phyloP scores from a whole-genome alignment of 257 asterid species.

The Rhazya stricta region DNA sequence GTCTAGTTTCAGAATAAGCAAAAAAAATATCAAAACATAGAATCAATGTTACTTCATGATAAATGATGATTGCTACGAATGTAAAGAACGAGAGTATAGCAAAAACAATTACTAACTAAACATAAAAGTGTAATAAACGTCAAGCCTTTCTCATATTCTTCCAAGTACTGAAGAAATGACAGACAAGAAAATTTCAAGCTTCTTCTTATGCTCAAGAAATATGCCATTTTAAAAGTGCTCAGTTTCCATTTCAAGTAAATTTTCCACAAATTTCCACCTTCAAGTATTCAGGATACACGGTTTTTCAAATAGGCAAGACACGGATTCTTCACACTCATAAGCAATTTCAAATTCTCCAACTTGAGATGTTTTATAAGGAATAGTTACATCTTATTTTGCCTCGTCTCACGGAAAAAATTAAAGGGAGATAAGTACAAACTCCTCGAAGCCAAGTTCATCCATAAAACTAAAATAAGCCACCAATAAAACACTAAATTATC shows the following conservation, averaged over 20 bases:
- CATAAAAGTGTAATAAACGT: neutral
- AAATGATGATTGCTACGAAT: neutral
- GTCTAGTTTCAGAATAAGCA: slow-evolving; percentile 57
- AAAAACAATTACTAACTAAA: neutral
- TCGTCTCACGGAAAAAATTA: neutral
- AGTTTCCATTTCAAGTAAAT: neutral
- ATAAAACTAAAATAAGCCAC: neutral
- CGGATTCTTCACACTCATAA: neutral
- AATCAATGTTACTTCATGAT: neutral
- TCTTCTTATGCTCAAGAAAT: neutral
- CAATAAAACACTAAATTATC: neutral
- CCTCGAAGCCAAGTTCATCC: neutral
- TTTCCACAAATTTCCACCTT: neutral
- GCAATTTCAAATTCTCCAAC: neutral
- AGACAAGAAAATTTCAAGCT: neutral
- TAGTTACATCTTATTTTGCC: neutral
- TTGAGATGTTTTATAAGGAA: neutral
- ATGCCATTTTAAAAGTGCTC: neutral
- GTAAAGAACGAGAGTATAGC: neutral
- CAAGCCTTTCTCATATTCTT: neutral
- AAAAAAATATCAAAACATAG: slow-evolving; percentile 4
- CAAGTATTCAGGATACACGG: neutral
- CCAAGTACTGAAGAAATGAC: neutral
- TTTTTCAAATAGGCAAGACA: neutral
- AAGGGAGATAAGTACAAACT: neutral